A percentile compares a stretch with the other conserved stretches of the same genome.
Evolutionary conservation across 352 stramenopile species (phyloP).

Genomic region (Peronospora destructor): DNA sequence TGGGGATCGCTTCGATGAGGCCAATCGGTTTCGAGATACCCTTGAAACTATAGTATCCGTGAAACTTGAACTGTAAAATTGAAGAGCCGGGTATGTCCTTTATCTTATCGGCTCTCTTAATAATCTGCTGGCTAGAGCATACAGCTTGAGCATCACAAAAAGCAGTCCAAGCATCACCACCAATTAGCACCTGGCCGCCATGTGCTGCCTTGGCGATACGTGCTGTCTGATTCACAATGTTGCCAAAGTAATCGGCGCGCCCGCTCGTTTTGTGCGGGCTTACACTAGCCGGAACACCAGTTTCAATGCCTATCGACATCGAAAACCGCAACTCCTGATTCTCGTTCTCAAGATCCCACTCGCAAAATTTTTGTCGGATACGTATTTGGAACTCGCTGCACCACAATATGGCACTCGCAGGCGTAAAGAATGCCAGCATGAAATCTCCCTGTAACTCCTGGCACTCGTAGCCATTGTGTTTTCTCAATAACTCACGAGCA

Average conservation of each 20-base stretch:
- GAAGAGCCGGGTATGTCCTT: conserved; percentile 43
- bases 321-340: conserved; percentile 79
- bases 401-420: conserved; percentile 72
- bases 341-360: conserved; percentile 69
- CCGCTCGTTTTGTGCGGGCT: conserved; percentile 85
- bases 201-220: conserved; percentile 80
- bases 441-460: conserved; percentile 86
- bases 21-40: conserved; percentile 76
- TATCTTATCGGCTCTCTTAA: conserved; percentile 37
- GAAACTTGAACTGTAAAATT: conserved; percentile 78
- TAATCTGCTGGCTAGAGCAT: conserved; percentile 31
- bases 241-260: conserved; percentile 84
- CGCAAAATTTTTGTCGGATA: conserved; percentile 67
- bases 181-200: conserved; percentile 76
- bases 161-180: conserved; percentile 67
- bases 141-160: conserved; percentile 40
- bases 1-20: conserved; percentile 71
- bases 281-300: conserved; percentile 72
- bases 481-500: conserved; percentile 60
- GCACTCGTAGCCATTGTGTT: conserved; percentile 85
- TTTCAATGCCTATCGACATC: conserved; percentile 86
- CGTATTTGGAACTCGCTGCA: conserved; percentile 79
- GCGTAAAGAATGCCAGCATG: conserved; percentile 86
- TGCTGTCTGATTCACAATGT: conserved; percentile 86
- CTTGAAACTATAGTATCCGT: conserved; percentile 83